Evolutionary conservation across 352 stramenopile genomes (phyloP), one percentile per base, ranked within the genome.

Genomic region (Pythium rishiriense): DNA sequence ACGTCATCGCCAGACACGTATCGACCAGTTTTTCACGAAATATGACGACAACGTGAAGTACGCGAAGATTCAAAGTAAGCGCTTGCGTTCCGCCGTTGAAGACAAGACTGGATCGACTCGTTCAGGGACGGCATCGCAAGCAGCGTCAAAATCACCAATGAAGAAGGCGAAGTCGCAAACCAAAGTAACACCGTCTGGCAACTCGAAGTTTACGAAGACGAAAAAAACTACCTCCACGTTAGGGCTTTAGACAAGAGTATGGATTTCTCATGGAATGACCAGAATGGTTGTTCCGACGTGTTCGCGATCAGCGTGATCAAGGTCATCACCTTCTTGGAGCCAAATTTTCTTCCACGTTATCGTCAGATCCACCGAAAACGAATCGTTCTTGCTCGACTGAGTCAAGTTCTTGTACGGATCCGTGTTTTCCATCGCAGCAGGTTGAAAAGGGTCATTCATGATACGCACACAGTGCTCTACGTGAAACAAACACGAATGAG

Each of bases 11-110:
- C 96, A 99, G 74, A 98, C 86, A 7, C 79, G 96, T 15, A 88
- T 99, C 35, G 97, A 99, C 68, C 87, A 87, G 11, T 98, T 97
- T 54, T 99, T 98, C 65, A 97, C 94, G 64, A 90, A 78, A 22
- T 99, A 99, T 72, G 86, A 99, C 50, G 96, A 99, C 72, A 88
- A 97, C 62, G 90, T 98, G 5, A 97, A 94, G 62, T 98, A 98
- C 68, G 97, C 96, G 2, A 88, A 97, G 60, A 92, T 96, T 51
- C 75, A 82, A 39, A 97, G 88, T 51, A 97, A 97, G 62, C 80
- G 93, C 11, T 74, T 98, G 28, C 81, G 81, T 28, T 83, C 72
- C 9, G 92, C 91, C n/a, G 83, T 98, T 8, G 74, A 78, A 35
- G 75, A 48, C 3, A 75, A 62, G 61, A 74, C 52, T 10, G 61